Evolutionary conservation across 805 yeast species (phyloP), one percentile per base, ranked within the genome.

Genomic region (Candida ponderosae): DNA sequence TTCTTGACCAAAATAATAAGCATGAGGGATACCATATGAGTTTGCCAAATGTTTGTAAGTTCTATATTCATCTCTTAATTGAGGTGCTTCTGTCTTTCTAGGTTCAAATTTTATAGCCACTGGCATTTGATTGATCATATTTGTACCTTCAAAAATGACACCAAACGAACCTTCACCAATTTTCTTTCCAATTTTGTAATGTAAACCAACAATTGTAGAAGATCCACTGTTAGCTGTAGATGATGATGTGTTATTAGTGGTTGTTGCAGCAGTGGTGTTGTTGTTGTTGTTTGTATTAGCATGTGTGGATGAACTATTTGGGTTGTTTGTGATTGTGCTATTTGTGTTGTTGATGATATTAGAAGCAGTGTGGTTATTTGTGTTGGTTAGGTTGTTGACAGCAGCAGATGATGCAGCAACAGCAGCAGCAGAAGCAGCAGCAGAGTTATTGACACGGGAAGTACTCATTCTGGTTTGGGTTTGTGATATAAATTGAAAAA

Each of bases 91-190:
- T 2, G 85, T 75, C 50, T 80, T 78, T 42, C 89, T 66, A 19
- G 87, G 84, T 56, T 82, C 94, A 54, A 83, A 83, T 57, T 83
- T 83, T 53, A 83, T 81, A 4, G 89, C 93, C 24, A 83, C 90
- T 4, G 64, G 67, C 5, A 54, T 47, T 34, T 79, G 76, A 44
- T 81, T 74, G 42, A 83, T 63, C 43, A 84, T 62, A 53, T 84
- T 85, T 39, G 77, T 74, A 30, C 94, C 94, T 62, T 83, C 88
- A 57, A 83, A 84, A 37, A 84, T 79, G 8, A 83, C 82, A 27
- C 94, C 94, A 64, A 84, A 84, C 0, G 93, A 82, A 3, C 94
- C 94, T 55, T 84, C 93, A 28, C 94, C 94, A 38, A 84, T 84
- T 59, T 84, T 84, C 52, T 82, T 81, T 9, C 90, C 93, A 40